phyloP scores from a whole-genome alignment of 352 stramenopile genomes.

The Pythium folliculosum region DNA sequence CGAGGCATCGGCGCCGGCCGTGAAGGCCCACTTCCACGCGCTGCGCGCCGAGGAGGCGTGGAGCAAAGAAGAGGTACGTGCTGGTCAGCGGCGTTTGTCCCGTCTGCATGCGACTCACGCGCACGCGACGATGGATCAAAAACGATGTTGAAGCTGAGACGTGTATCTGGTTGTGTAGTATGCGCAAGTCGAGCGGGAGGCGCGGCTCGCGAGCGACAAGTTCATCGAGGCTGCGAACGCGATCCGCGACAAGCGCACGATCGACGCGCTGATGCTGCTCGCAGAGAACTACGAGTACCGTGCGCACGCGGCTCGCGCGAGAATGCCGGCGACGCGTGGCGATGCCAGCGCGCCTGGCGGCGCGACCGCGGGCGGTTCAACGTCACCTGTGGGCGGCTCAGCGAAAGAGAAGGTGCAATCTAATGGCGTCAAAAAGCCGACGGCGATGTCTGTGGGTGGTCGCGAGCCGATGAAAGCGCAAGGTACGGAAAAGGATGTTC shows the following conservation, averaged over 20 bases:
- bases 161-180: conserved; percentile 31
- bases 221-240: conserved; percentile 63
- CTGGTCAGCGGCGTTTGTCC: neutral
- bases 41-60: conserved; percentile 67
- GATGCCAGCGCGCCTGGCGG: conserved; percentile 16
- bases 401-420: neutral
- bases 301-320: conserved; percentile 55
- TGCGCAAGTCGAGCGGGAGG: conserved; percentile 61
- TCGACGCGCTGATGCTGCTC: conserved; percentile 68
- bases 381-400: neutral
- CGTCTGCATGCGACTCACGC: neutral
- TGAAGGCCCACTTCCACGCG: conserved; percentile 84
- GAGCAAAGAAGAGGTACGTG: conserved; percentile 54
- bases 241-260: conserved; percentile 64
- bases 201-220: conserved; percentile 63
- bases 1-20: conserved; percentile 64
- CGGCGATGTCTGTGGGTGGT: conserved; percentile 11
- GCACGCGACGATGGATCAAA: neutral
- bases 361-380: neutral
- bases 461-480: conserved; percentile 22
- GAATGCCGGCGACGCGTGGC: conserved; percentile 28
- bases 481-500: conserved; percentile 9
- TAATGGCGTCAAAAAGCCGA: neutral
- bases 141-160: conserved; percentile 13
- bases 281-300: conserved; percentile 82